Conservation (phyloP, 2,329 filamentous ascomycete genomes). For the Chaetomium globosum region DNA sequence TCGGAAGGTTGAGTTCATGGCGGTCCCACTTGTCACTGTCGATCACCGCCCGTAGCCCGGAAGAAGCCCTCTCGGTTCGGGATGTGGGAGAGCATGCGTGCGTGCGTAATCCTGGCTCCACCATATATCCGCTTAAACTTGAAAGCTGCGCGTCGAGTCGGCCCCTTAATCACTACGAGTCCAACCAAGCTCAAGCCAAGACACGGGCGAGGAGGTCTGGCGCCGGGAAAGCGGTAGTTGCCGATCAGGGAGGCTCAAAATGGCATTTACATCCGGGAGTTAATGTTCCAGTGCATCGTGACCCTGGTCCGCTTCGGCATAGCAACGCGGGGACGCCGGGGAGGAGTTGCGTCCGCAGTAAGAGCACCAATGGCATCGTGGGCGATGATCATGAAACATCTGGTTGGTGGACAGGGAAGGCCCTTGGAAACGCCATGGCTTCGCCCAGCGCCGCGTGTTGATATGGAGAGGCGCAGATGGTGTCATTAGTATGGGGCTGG, state of each 20-base stretch:
- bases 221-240: neutral
- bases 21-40: neutral
- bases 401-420: constrained; percentile 1
- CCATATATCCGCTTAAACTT: constrained; percentile 1
- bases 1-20: neutral
- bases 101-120: constrained; percentile 21
- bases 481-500: neutral
- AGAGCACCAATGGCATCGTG: neutral
- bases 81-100: constrained; percentile 24
- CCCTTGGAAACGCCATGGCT: neutral
- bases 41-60: neutral
- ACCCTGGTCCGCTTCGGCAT: neutral
- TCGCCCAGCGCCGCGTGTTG: neutral
- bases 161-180: constrained; percentile 17
- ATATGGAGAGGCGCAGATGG: neutral
- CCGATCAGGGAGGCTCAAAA: neutral
- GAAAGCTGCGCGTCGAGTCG: constrained; percentile 15
- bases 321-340: neutral
- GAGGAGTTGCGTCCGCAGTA: neutral
- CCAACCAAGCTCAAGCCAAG: neutral
- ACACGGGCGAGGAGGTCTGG: neutral
- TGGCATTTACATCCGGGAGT: neutral
- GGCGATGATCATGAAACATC: constrained; percentile 11
- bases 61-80: neutral
- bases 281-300: constrained; percentile 10